phyloP scores from a whole-genome alignment of 352 stramenopile species.

The Pythium graminicola region DNA sequence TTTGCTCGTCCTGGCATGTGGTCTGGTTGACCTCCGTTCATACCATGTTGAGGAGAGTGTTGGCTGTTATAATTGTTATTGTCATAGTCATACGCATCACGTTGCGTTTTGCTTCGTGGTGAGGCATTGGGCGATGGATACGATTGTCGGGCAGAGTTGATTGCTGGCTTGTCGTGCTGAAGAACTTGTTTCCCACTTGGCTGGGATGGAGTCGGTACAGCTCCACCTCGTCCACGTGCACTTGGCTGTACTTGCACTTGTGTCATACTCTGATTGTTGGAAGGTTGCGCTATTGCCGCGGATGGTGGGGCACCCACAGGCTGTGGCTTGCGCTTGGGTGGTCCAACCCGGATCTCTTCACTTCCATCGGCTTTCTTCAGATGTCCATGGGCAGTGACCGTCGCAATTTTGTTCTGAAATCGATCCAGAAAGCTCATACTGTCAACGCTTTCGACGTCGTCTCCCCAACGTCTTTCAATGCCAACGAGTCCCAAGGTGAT shows the following conservation, averaged over 20 bases:
- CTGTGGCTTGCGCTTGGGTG: constrained; percentile 43
- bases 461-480: too few relatives aligned
- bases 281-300: neutral
- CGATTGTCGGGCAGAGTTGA: constrained; percentile 16
- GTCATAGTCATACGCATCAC: constrained; percentile 29
- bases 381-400: constrained; percentile 69
- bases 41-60: neutral
- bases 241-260: constrained; percentile 22
- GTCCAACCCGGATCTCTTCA: constrained; percentile 72
- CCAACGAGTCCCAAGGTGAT: too few relatives aligned
- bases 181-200: constrained; percentile 6
- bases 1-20: constrained; percentile 29
- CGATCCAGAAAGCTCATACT: constrained; percentile 82
- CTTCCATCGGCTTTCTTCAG: constrained; percentile 73
- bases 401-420: constrained; percentile 81
- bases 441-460: neutral
- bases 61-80: constrained; percentile 25
- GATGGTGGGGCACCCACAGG: neutral
- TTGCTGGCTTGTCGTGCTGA: constrained; percentile 2
- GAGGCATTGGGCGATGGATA: constrained; percentile 24
- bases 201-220: constrained; percentile 1
- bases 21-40: constrained; percentile 18
- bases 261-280: constrained; percentile 10
- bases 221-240: constrained; percentile 8
- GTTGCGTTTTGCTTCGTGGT: constrained; percentile 28